These are phyloP conservation scores for Hyphopichia pseudoburtonii DNA, from an alignment of 1,139 yeast species.

Conservation along the genomic window DNA sequence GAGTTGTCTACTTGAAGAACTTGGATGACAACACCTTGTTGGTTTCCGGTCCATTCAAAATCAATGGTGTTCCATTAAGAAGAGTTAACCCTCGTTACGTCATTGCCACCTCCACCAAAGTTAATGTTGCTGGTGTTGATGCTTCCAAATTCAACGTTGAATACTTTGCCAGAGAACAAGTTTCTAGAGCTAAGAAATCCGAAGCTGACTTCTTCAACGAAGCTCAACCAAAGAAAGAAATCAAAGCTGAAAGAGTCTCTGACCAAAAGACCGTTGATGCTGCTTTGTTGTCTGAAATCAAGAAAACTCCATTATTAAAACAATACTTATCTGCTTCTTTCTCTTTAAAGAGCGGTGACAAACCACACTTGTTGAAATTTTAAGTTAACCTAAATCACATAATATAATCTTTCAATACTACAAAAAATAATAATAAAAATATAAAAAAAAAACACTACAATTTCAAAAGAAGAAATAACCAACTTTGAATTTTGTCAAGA, in stretches of 20 bases:
- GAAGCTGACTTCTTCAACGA: slow-evolving; percentile 97
- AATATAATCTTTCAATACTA: too few species aligned
- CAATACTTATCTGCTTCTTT: slow-evolving; percentile 96
- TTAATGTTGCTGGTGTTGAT: slow-evolving; percentile 77
- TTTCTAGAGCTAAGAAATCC: slow-evolving; percentile 74
- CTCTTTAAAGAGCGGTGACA: slow-evolving; percentile 98
- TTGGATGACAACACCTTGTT: slow-evolving; percentile 98
- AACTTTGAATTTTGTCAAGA: too few species aligned
- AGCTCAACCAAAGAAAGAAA: slow-evolving; percentile 79
- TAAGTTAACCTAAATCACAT: too few species aligned
- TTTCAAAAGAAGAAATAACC: slow-evolving; percentile 13
- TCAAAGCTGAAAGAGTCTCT: slow-evolving; percentile 93
- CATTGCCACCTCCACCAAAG: slow-evolving; percentile 96
- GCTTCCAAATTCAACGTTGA: slow-evolving; percentile 91
- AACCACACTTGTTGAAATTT: slow-evolving; percentile 98
- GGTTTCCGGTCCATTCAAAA: slow-evolving; percentile 99
- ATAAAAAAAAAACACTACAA: too few species aligned
- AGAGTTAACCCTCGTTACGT: slow-evolving; percentile 99
- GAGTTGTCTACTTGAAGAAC: slow-evolving; percentile 97
- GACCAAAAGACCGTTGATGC: slow-evolving; percentile 98
- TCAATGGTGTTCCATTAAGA: slow-evolving; percentile 99
- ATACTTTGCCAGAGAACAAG: slow-evolving; percentile 96
- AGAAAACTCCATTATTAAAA: slow-evolving; percentile 97
- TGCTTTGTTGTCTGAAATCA: slow-evolving; percentile 90
- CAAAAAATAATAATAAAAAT: too few species aligned